Conservation (phyloP, 2,329 filamentous ascomycete species). For the Colletotrichum falcatum region DNA sequence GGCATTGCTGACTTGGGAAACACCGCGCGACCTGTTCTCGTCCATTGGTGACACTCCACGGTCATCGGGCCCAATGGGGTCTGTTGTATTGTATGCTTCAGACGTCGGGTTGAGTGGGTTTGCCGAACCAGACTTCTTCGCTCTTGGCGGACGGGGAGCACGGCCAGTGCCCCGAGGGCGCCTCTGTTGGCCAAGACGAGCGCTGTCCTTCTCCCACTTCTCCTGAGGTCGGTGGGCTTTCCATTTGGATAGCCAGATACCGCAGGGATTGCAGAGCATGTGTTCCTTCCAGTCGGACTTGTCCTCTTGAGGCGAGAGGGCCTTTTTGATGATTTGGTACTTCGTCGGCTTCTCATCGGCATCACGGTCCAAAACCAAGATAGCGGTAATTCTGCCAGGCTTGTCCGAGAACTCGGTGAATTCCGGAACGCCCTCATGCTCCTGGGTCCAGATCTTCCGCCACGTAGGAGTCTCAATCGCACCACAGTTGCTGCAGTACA, state of each 20-base stretch:
- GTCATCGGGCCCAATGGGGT: conserved; percentile 59
- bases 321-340: conserved; percentile 85
- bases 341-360: conserved; percentile 70
- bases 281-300: conserved; percentile 77
- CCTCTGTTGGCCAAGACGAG: conserved; percentile 63
- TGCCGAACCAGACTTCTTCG: conserved; percentile 64
- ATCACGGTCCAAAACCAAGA: conserved; percentile 75
- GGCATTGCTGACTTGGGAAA: conserved; percentile 36
- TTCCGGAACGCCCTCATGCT: conserved; percentile 75
- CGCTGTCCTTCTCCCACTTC: conserved; percentile 79
- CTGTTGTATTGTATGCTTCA: conserved; percentile 66
- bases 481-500: conserved; percentile 92
- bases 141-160: conserved; percentile 51
- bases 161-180: conserved; percentile 60
- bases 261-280: conserved; percentile 93
- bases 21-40: conserved; percentile 37
- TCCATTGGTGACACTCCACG: conserved; percentile 32
- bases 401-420: conserved; percentile 79
- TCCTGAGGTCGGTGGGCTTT: conserved; percentile 85
- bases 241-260: conserved; percentile 93
- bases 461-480: conserved; percentile 96
- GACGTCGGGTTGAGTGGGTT: conserved; percentile 61
- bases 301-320: conserved; percentile 70
- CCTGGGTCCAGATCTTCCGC: conserved; percentile 91
- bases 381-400: conserved; percentile 79